phyloP scores from a whole-genome alignment of 495 filamentous ascomycete species.

The Bacidia gigantensis region DNA sequence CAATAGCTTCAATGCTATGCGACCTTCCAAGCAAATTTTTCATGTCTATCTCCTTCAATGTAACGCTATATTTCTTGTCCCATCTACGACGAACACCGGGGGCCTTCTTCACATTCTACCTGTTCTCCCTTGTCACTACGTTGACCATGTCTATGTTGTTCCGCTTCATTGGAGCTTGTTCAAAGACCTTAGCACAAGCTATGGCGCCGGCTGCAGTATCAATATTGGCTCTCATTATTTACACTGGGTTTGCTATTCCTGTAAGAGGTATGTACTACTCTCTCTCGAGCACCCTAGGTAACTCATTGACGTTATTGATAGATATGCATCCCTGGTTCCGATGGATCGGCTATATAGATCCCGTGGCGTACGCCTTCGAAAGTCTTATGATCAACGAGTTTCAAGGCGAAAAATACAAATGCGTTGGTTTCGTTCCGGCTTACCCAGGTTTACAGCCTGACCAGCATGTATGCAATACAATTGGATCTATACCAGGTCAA shows the following conservation, averaged over 20 bases:
- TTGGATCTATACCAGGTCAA: conserved; percentile 48
- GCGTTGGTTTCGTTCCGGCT: conserved; percentile 46
- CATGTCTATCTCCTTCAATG: conserved; percentile 45
- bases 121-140: conserved; percentile 53
- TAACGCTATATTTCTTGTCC: conserved; percentile 77
- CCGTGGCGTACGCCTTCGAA: conserved; percentile 79
- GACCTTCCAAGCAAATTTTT: conserved; percentile 56
- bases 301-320: background rate
- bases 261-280: conserved; percentile 22
- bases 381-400: conserved; percentile 87
- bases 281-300: background rate
- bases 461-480: conserved; percentile 44
- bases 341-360: conserved; percentile 81
- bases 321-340: conserved; percentile 75
- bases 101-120: conserved; percentile 70
- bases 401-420: conserved; percentile 46
- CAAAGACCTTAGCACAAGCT: conserved; percentile 66
- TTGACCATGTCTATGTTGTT: conserved; percentile 70
- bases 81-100: conserved; percentile 63
- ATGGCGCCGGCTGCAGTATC: conserved; percentile 72
- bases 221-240: conserved; percentile 72
- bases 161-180: conserved; percentile 67
- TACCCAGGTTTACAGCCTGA: conserved; percentile 32
- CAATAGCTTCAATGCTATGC: conserved; percentile 66
- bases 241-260: conserved; percentile 83